phyloP scores from a whole-genome alignment of 768 basidiomycete genomes.

The Boletus rex-veris region DNA sequence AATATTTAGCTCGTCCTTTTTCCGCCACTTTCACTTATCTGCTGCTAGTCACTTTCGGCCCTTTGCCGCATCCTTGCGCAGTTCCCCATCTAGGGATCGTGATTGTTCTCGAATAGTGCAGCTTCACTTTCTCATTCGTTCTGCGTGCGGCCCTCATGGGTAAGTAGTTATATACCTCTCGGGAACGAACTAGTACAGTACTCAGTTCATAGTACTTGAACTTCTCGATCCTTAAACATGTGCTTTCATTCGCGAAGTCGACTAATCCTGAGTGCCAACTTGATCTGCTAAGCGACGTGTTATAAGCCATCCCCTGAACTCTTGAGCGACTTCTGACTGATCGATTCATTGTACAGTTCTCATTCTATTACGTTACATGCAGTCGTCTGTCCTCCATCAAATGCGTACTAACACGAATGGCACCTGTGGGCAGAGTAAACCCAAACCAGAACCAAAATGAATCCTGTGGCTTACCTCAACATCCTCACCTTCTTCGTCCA shows the following conservation, averaged over 20 bases:
- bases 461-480: slow-evolving; percentile 64
- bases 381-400: slow-evolving; percentile 27
- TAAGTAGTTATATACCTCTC: slow-evolving; percentile 41
- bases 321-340: background rate
- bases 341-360: background rate
- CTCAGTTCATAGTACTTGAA: slow-evolving; percentile 19
- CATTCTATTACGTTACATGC: slow-evolving; percentile 12
- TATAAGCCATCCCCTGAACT: too few relatives aligned
- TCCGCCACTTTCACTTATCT: slow-evolving; percentile 32
- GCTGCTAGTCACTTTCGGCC: slow-evolving; percentile 17
- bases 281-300: too few relatives aligned
- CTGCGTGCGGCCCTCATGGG: slow-evolving; percentile 32
- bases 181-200: slow-evolving; percentile 13
- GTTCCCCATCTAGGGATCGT: slow-evolving; percentile 6
- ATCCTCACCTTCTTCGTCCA: slow-evolving; percentile 89
- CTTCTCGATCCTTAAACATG: slow-evolving; percentile 3
- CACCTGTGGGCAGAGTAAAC: slow-evolving; percentile 43
- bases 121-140: slow-evolving; percentile 23
- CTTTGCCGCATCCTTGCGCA: slow-evolving; percentile 5
- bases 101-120: slow-evolving; percentile 25
- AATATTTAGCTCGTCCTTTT: slow-evolving; percentile 41
- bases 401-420: slow-evolving; percentile 79
- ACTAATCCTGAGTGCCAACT: background rate
- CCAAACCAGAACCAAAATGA: background rate
- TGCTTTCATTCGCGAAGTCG: background rate